A percentile compares a stretch with the other conserved stretches of the same genome.
Evolutionary conservation across 495 filamentous ascomycete species (phyloP).

Genomic region (Niebla homalea): DNA sequence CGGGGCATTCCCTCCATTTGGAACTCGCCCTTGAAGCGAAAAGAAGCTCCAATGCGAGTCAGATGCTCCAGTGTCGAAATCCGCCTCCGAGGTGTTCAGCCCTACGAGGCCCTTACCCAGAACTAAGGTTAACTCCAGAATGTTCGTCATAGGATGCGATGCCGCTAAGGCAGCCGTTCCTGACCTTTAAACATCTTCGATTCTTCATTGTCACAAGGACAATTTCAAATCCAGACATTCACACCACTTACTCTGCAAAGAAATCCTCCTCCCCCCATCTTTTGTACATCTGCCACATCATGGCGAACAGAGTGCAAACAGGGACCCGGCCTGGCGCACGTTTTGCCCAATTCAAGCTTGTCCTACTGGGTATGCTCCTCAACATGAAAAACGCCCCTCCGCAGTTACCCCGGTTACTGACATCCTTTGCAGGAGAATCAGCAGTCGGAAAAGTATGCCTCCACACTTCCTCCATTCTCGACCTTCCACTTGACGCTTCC

Average conservation of each 20-base stretch:
- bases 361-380: constrained; percentile 64
- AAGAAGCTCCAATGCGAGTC: no score
- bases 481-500: constrained; percentile 23
- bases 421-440: constrained; percentile 62
- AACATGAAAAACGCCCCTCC: not conserved
- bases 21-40: no score
- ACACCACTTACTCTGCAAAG: not conserved
- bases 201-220: not conserved
- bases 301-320: constrained; percentile 70
- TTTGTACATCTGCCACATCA: constrained; percentile 23
- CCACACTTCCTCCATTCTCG: constrained; percentile 15
- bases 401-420: constrained; percentile 23
- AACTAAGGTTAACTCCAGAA: no score
- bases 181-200: constrained; percentile 3
- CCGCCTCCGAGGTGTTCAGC: no score
- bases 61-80: no score
- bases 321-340: constrained; percentile 64
- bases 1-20: no score
- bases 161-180: constrained; percentile 12
- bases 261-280: not conserved
- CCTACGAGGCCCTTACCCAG: no score
- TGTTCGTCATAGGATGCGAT: not conserved
- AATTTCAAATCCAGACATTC: not conserved
- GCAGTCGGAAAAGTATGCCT: constrained; percentile 83
- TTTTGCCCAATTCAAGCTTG: constrained; percentile 98